Evolutionary conservation across 23 red algal species (phyloP).

Genomic region (Cyanidiococcus yangmingshanensis): DNA sequence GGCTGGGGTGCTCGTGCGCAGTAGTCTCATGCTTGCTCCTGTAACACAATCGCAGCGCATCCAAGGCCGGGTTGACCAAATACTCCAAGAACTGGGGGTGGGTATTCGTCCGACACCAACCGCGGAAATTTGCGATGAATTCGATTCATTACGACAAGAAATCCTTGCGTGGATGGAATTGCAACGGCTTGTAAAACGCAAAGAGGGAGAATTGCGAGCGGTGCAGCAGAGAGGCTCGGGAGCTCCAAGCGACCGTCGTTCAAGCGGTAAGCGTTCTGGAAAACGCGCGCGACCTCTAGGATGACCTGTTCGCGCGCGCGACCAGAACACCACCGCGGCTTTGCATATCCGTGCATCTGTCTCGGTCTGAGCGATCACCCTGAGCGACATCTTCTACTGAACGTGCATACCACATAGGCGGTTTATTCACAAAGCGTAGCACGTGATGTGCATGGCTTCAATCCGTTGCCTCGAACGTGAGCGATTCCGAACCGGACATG

Average conservation of each 20-base stretch:
- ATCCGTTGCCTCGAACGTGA: too few species aligned
- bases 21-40: conserved; percentile 60
- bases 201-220: conserved; percentile 70
- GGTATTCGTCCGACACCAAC: conserved; percentile 68
- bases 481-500: too few species aligned
- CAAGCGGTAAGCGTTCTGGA: not conserved
- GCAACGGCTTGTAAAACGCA: conserved; percentile 47
- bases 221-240: not conserved
- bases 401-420: too few species aligned
- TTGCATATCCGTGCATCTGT: too few species aligned
- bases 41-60: conserved; percentile 46
- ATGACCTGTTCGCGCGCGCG: not conserved
- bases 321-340: too few species aligned
- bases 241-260: not conserved
- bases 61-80: conserved; percentile 47
- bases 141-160: conserved; percentile 75
- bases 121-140: conserved; percentile 53
- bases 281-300: not conserved
- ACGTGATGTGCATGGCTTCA: too few species aligned
- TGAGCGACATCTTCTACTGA: too few species aligned
- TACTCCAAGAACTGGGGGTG: conserved; percentile 65
- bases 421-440: too few species aligned
- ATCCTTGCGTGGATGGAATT: conserved; percentile 61
- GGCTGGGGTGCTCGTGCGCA: conserved; percentile 35
- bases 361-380: too few species aligned